Percentiles rank a stretch among this genome's conserved stretches.
phyloP scores from a whole-genome alignment of 352 stramenopile species.

The Globisporangium solare region DNA sequence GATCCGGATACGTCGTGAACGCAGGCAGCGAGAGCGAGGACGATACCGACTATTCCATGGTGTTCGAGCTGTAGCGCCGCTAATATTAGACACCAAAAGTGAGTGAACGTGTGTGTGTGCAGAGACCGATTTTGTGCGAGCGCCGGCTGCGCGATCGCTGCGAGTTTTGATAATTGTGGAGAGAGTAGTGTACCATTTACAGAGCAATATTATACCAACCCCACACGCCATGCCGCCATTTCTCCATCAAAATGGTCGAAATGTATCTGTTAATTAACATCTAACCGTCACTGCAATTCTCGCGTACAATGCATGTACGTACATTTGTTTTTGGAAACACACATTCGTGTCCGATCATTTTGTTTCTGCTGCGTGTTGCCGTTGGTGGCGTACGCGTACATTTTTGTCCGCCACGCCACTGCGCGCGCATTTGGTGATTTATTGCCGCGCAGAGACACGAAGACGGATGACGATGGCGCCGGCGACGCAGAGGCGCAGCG shows the following conservation, averaged over 20 bases:
- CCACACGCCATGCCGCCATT: too few species aligned
- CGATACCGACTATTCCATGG: constrained; percentile 5
- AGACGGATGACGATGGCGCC: not conserved
- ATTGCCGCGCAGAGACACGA: not conserved
- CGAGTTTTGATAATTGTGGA: too few species aligned
- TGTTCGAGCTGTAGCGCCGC: constrained; percentile 13
- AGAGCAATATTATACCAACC: too few species aligned
- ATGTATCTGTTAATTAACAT: too few species aligned
- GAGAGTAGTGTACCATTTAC: too few species aligned
- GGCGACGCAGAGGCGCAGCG: not conserved
- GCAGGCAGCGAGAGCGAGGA: not conserved
- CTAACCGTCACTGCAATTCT: too few species aligned
- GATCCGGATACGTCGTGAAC: not conserved
- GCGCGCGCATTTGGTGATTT: too few species aligned
- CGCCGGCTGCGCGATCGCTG: too few species aligned
- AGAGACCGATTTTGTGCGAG: too few species aligned
- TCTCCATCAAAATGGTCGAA: too few species aligned
- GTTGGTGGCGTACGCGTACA: not conserved
- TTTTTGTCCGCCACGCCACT: not conserved
- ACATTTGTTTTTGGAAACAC: not conserved
- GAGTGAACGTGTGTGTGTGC: too few species aligned
- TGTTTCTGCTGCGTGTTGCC: constrained; percentile 1
- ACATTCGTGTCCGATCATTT: constrained; percentile 1
- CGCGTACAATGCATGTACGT: not conserved
- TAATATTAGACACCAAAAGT: not conserved